Evolutionary conservation across 371 early-diverging fungal genomes (phyloP).

Genomic region (Mortierella sp.): DNA sequence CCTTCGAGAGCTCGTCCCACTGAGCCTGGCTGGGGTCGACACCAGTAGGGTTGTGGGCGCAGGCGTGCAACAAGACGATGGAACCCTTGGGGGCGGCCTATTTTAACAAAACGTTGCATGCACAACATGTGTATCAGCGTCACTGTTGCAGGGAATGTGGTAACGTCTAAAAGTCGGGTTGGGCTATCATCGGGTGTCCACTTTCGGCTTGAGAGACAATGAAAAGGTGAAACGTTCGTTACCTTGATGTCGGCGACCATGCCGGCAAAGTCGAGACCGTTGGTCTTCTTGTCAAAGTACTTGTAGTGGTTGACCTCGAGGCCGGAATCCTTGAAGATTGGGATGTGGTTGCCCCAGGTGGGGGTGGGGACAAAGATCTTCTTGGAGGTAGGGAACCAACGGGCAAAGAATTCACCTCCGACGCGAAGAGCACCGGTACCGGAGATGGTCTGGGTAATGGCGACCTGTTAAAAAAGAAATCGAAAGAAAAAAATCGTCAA

Average conservation of each 20-base stretch:
- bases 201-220: not conserved
- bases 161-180: not conserved
- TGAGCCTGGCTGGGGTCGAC: conserved; percentile 96
- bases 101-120: not conserved
- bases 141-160: not conserved
- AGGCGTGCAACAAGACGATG: conserved; percentile 95
- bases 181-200: not conserved
- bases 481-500: not conserved
- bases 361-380: conserved; percentile 95
- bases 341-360: conserved; percentile 98
- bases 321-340: conserved; percentile 94
- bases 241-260: conserved; percentile 92
- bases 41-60: conserved; percentile 99
- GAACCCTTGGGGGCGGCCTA: conserved; percentile 90
- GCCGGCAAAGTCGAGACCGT: conserved; percentile 94
- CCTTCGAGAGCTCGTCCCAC: conserved; percentile 91
- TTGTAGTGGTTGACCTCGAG: conserved; percentile 90
- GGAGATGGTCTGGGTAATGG: conserved; percentile 94
- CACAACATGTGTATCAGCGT: not conserved
- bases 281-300: conserved; percentile 95
- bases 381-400: conserved; percentile 89
- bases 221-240: conserved; percentile 6
- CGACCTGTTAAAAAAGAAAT: conserved; percentile 65
- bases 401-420: conserved; percentile 91
- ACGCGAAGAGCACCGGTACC: conserved; percentile 98